Percentiles rank a stretch among this genome's conserved stretches.
phyloP scores from a whole-genome alignment of 2,329 filamentous ascomycete species.

The Paraconiothyrium brasiliense region DNA sequence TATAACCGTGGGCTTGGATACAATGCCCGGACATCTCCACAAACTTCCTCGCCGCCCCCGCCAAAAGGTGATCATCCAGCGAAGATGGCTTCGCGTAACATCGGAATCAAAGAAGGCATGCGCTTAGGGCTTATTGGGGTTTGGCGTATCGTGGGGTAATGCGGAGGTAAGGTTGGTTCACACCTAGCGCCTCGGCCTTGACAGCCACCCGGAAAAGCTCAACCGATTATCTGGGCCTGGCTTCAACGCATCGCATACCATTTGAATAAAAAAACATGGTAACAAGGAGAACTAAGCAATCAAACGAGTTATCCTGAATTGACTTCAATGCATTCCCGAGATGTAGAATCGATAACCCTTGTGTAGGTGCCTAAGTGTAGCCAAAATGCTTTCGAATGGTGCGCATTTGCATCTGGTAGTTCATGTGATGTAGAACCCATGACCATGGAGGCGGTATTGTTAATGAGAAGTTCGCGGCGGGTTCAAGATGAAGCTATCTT shows the following conservation, averaged over 20 bases:
- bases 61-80: constrained; percentile 10
- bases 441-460: constrained; percentile 15
- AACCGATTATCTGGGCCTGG: constrained; percentile 18
- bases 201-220: constrained; percentile 32
- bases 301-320: not conserved
- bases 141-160: constrained; percentile 19
- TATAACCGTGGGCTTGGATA: constrained; percentile 15
- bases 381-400: not conserved
- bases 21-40: constrained; percentile 11
- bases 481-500: not conserved
- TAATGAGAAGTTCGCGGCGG: not conserved
- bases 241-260: not conserved
- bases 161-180: constrained; percentile 17
- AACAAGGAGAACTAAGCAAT: not conserved
- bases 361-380: not conserved
- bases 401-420: not conserved
- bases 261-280: not conserved
- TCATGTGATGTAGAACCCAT: not conserved
- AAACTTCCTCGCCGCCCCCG: constrained; percentile 12
- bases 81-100: constrained; percentile 22
- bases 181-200: constrained; percentile 22
- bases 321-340: not conserved
- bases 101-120: constrained; percentile 19
- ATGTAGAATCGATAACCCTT: not conserved
- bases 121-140: constrained; percentile 17